Evolutionary conservation across 1,284 basidiomycete species (phyloP), one percentile per base, ranked within the genome.

Genomic region (Trichosporon ovoides): DNA sequence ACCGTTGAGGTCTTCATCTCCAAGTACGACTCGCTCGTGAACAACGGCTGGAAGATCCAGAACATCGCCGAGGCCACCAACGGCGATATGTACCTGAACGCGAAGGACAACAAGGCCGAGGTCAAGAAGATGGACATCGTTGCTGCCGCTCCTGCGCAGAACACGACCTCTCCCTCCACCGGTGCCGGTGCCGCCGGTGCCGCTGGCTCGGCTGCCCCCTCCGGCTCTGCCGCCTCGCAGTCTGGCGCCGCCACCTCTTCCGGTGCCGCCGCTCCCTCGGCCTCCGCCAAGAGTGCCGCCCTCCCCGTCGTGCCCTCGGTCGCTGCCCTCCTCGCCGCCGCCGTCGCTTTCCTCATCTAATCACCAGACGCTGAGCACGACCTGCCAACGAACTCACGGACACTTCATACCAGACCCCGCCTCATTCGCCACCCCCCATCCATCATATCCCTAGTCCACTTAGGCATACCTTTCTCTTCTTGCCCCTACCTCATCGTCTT

Each of bases 1-100:
- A 81, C 86, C 20, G 84, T 91, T 37, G 70, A 81, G 48, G 83
- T 83, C 7, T 94, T 91, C 78, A 86, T 88, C 13, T 76, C 80
- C 53, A 75, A 83, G 13, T 92, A 83, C 73, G 84, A 86, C 3
- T 61, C 83, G 43, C 84, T 91, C 69, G 77, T 80, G 56, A 62
- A 79, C 12, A 84, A 85, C 61, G 84, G 84, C 33, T 93, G 90
- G 90, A 81, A 81, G 48, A 77, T 82, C 38, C 69, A 77, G 35
- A 86, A 84, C 50, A 77, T 87, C 48, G 81, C 83, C 12, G 75
- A 80, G 54, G 67, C 84, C 49, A 73, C 81, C 37, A 80, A 78
- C 53, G 43, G 57, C 71, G 76, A 24, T 49, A 48, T 51, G 14
- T 88, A 86, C 67, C 81, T 82, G 73, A 87, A 87, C 68, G 78